A percentile compares a stretch with the other conserved stretches of the same genome.
These are phyloP conservation scores for Heterobasidion occidentale DNA, from an alignment of 1,284 basidiomycete species.

Conservation along the genomic window DNA sequence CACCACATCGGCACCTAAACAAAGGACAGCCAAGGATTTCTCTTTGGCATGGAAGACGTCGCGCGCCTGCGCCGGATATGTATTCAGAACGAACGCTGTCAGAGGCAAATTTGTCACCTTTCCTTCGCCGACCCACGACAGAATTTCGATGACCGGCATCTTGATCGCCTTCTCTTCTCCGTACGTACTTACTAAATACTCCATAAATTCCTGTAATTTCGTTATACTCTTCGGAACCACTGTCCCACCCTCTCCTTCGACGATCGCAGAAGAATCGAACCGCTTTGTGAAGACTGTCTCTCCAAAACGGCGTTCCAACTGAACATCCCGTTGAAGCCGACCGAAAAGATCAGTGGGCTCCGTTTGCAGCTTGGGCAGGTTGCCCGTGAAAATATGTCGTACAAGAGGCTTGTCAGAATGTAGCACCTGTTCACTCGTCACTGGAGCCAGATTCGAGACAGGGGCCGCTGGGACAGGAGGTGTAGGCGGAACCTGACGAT, in stretches of 20 bases:
- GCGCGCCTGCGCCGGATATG: conserved; percentile 10
- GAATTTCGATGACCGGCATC: not conserved
- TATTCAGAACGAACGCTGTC: not conserved
- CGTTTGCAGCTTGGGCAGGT: conserved; percentile 24
- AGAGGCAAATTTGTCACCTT: conserved; percentile 6
- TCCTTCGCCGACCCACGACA: conserved; percentile 8
- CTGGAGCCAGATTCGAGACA: not conserved
- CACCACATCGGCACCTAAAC: conserved; percentile 24
- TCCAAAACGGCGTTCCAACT: conserved; percentile 14
- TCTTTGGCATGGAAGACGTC: conserved; percentile 12
- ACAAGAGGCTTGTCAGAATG: not conserved
- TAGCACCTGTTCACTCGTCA: not conserved
- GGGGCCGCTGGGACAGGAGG: not conserved
- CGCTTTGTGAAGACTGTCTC: conserved; percentile 2
- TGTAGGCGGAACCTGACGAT: not conserved
- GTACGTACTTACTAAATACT: not conserved
- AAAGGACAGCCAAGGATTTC: conserved; percentile 16
- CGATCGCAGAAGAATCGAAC: not conserved
- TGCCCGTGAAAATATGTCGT: conserved; percentile 34
- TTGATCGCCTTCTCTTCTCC: not conserved
- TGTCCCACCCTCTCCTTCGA: not conserved
- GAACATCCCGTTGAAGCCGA: conserved; percentile 28
- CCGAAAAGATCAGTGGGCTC: conserved; percentile 24
- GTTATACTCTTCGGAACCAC: not conserved
- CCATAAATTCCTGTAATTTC: not conserved